Percentiles rank a stretch among this genome's conserved stretches.
These are phyloP conservation scores for Agrostemma githago DNA, from an alignment of 148 eudicot species.

Conservation along the genomic window DNA sequence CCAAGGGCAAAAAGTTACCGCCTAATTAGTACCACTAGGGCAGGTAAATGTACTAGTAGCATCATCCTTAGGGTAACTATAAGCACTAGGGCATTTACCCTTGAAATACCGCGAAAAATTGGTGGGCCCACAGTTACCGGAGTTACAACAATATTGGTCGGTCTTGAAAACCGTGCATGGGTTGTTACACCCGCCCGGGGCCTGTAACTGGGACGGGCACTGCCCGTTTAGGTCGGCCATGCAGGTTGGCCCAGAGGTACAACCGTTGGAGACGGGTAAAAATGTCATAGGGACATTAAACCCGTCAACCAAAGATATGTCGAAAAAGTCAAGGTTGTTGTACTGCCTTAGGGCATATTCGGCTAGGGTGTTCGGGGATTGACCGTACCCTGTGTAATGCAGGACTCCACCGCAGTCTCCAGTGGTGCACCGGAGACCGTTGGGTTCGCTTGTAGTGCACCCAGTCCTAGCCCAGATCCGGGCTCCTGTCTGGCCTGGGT, in stretches of 20 bases:
- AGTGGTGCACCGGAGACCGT: slow-evolving; percentile 30
- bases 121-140: slow-evolving; percentile 32
- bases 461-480: slow-evolving; percentile 43
- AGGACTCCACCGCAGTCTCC: slow-evolving; percentile 45
- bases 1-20: slow-evolving; percentile 43
- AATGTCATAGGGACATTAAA: slow-evolving; percentile 51
- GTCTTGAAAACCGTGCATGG: slow-evolving; percentile 38
- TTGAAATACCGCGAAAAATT: slow-evolving; percentile 35
- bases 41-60: slow-evolving; percentile 39
- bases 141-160: slow-evolving; percentile 37
- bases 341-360: slow-evolving; percentile 33
- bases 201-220: slow-evolving; percentile 31
- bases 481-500: slow-evolving; percentile 21
- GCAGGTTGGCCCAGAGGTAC: slow-evolving; percentile 28
- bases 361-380: slow-evolving; percentile 39
- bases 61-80: slow-evolving; percentile 51
- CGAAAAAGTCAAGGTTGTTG: slow-evolving; percentile 41
- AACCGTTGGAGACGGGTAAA: slow-evolving; percentile 27
- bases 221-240: slow-evolving; percentile 24
- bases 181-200: slow-evolving; percentile 46
- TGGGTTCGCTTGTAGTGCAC: slow-evolving; percentile 25
- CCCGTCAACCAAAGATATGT: slow-evolving; percentile 49
- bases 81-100: slow-evolving; percentile 32
- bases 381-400: slow-evolving; percentile 26
- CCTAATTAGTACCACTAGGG: slow-evolving; percentile 40